Evolutionary conservation across 2,329 filamentous ascomycete species (phyloP).

Genomic region (Lasiodiplodia theobromae): DNA sequence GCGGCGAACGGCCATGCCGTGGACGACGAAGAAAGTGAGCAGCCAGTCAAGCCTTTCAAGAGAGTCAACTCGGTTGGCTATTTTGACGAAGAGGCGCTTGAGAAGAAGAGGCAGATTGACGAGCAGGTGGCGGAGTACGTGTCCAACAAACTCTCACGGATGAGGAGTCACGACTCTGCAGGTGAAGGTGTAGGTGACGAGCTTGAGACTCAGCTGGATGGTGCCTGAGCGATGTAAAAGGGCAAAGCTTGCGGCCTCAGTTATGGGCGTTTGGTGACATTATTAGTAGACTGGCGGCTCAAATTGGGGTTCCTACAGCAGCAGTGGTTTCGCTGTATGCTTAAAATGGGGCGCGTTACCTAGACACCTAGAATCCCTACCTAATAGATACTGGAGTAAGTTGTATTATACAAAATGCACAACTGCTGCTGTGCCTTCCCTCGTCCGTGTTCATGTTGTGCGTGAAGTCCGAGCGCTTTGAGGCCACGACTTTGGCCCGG

Average conservation of each 20-base stretch:
- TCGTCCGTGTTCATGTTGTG: not conserved
- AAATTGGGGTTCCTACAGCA: not conserved
- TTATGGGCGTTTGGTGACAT: not conserved
- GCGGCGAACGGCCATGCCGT: conserved; percentile 16
- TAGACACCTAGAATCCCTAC: conserved; percentile 12
- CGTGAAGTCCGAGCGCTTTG: no score
- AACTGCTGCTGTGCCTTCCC: not conserved
- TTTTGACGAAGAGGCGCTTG: conserved; percentile 59
- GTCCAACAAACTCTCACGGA: conserved; percentile 76
- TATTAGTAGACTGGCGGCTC: not conserved
- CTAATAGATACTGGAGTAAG: not conserved
- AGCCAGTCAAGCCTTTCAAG: conserved; percentile 32
- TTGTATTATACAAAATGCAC: not conserved
- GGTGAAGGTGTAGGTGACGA: conserved; percentile 64
- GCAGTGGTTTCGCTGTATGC: not conserved
- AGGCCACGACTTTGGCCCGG: conserved; percentile 7
- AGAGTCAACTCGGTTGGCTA: conserved; percentile 58
- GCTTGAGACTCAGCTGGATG: conserved; percentile 65
- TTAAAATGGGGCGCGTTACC: conserved; percentile 5
- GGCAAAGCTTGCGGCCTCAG: not conserved
- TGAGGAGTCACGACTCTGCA: conserved; percentile 65
- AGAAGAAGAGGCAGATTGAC: conserved; percentile 46
- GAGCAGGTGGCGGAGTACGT: conserved; percentile 82
- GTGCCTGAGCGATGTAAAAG: conserved; percentile 29
- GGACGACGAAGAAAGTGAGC: conserved; percentile 37